Evolutionary conservation across 2,329 filamentous ascomycete species (phyloP), one percentile per base, ranked within the genome.

Genomic region (Diaporthe ampelina): DNA sequence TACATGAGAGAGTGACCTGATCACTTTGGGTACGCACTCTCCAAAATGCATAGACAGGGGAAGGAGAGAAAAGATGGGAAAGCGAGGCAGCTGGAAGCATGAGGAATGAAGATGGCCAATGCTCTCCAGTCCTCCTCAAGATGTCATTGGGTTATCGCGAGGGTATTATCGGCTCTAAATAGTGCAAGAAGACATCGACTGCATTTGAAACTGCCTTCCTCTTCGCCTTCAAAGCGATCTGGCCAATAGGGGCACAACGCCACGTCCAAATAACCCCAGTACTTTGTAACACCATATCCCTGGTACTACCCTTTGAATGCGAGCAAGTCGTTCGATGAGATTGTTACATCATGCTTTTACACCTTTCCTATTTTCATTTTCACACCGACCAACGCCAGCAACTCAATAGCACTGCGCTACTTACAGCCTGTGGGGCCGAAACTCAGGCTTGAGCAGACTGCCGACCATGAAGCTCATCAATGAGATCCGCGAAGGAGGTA

Each of bases 391-490:
- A 72, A 56, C 24, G 29, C n/a, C 50, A 56, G 57, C 35, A 45
- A 54, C 32, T 37, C 45, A 19, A 43, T 13, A 35, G 19, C 35
- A 35, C n/a, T 9, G 8, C 32, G n/a, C 11, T 19, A 13, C 8
- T 43, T 4, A 32, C 17, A 40, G 24, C 8, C 4, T 11, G 24
- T 19, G 35, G 32, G 35, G 35, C n/a, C 48, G 37, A 17, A 26
- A 56, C 13, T 32, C 59, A 72, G 24, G 68, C 45, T 32, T 52
- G 43, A 29, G 68, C 45, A 65, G 32, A 13, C 19, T 58, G 24
- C 17, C 35, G 74, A 29, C 86, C 81, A 74, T 85, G 80, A 54
- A 87, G 81, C 76, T 86, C 85, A 43, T 81, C 79, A n/a, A 88
- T 72, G 35, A 87, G 76, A 32, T 81, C 78, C 7, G 76, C 74